A percentile compares a stretch with the other conserved stretches of the same genome.
Conservation (phyloP, 208 protist genomes). For the Trypanosoma mega region DNA sequence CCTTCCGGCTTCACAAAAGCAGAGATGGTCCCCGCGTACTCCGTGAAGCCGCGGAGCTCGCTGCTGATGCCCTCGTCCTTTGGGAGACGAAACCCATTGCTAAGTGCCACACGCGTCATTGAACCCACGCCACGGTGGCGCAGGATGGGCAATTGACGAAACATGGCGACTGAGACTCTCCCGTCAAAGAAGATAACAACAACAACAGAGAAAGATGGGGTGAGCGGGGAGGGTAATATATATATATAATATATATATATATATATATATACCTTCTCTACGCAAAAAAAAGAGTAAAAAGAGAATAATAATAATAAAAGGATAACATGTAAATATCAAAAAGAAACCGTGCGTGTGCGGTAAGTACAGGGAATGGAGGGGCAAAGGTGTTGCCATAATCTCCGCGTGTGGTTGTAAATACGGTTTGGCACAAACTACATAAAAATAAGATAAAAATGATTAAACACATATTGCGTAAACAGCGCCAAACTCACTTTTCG, state of each 20-base stretch:
- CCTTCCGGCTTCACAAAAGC: slow-evolving; percentile 68
- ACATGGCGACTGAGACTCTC: not conserved
- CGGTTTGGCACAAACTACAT: no score
- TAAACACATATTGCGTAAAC: no score
- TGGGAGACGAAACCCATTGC: slow-evolving; percentile 29
- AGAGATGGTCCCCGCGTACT: slow-evolving; percentile 82
- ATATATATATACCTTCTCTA: not conserved
- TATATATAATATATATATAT: not conserved
- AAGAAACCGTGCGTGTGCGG: no score
- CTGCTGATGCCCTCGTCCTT: slow-evolving; percentile 61
- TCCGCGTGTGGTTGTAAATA: no score
- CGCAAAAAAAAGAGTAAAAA: not conserved
- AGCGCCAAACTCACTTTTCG: no score
- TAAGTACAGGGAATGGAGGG: no score
- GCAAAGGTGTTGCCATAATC: no score
- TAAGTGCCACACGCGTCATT: slow-evolving; percentile 17
- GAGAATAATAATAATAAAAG: not conserved
- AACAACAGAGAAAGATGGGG: not conserved
- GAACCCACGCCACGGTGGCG: not conserved
- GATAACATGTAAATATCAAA: no score
- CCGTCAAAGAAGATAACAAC: not conserved
- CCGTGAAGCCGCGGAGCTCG: slow-evolving; percentile 57
- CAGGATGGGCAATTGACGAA: not conserved
- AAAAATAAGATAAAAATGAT: no score
- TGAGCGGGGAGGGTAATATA: not conserved